phyloP scores from a whole-genome alignment of 2,329 filamentous ascomycete species.

The Colletotrichum aenigma region DNA sequence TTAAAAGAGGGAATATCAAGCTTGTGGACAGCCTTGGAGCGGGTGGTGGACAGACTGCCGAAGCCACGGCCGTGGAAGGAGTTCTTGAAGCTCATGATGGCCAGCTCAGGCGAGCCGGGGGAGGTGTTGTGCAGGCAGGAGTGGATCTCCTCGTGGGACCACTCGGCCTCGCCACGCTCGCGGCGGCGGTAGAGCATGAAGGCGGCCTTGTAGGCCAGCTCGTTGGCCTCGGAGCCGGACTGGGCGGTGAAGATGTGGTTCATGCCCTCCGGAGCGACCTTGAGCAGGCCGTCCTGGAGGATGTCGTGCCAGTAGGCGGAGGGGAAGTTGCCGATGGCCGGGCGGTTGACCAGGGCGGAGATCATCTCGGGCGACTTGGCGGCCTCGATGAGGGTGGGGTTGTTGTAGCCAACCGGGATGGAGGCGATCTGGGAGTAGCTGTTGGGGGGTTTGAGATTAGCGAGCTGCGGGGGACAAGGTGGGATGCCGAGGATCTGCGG shows the following conservation, averaged over 20 bases:
- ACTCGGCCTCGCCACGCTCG: slow-evolving; percentile 74
- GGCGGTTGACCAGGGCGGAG: slow-evolving; percentile 76
- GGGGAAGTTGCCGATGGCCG: slow-evolving; percentile 82
- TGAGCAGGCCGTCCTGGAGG: slow-evolving; percentile 72
- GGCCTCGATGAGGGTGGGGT: slow-evolving; percentile 68
- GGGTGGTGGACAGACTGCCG: slow-evolving; percentile 77
- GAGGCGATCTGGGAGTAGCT: slow-evolving; percentile 83
- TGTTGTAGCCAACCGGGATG: slow-evolving; percentile 85
- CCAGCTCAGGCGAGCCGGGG: slow-evolving; percentile 75
- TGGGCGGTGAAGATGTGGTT: slow-evolving; percentile 83
- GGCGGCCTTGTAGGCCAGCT: slow-evolving; percentile 84
- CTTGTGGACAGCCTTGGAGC: slow-evolving; percentile 85
- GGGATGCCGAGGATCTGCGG: neutral
- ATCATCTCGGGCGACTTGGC: slow-evolving; percentile 75
- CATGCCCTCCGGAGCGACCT: slow-evolving; percentile 74
- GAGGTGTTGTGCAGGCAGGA: slow-evolving; percentile 74
- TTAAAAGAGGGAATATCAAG: slow-evolving; percentile 87
- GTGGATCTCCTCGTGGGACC: slow-evolving; percentile 70
- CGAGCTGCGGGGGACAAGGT: neutral
- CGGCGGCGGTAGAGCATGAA: slow-evolving; percentile 81
- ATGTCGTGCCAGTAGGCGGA: slow-evolving; percentile 76
- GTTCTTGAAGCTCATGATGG: slow-evolving; percentile 79
- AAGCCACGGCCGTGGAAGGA: slow-evolving; percentile 85
- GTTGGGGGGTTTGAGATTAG: neutral
- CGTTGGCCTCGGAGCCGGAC: slow-evolving; percentile 82